phyloP scores from a whole-genome alignment of 352 stramenopile genomes.

The Phytophthora parvispora region DNA sequence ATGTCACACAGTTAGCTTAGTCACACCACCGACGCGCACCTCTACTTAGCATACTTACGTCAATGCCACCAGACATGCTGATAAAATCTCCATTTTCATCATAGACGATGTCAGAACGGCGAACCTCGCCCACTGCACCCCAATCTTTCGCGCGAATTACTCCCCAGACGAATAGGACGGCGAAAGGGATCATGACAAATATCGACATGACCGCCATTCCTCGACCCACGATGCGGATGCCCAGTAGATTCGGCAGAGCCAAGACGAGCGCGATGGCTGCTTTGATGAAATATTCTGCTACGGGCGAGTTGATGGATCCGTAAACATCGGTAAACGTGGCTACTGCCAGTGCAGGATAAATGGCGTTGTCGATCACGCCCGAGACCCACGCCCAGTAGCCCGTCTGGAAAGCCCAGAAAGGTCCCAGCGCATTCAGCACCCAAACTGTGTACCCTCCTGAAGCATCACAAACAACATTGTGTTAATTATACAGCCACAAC shows the following conservation, averaged over 20 bases:
- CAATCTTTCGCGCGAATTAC: conserved; percentile 39
- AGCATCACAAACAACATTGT: conserved; percentile 18
- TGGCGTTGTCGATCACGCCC: conserved; percentile 93
- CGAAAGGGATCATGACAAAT: conserved; percentile 93
- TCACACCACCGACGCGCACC: not conserved
- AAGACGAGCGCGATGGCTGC: conserved; percentile 49
- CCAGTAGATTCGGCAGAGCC: conserved; percentile 49
- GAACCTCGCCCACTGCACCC: conserved; percentile 47
- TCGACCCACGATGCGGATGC: conserved; percentile 75
- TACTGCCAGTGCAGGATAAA: conserved; percentile 91
- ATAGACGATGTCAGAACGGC: conserved; percentile 47
- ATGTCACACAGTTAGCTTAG: conserved; percentile 3
- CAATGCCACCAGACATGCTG: conserved; percentile 46
- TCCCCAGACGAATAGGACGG: conserved; percentile 73
- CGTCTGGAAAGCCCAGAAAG: conserved; percentile 88
- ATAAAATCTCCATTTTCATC: conserved; percentile 47
- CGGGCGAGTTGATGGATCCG: conserved; percentile 37
- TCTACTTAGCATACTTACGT: conserved; percentile 13
- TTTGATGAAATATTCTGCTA: conserved; percentile 55
- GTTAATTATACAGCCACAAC: not conserved
- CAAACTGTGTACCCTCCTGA: conserved; percentile 88
- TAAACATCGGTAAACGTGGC: conserved; percentile 55
- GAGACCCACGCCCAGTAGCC: conserved; percentile 89
- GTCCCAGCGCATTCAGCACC: conserved; percentile 93
- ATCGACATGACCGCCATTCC: conserved; percentile 83